A percentile compares a stretch with the other conserved stretches of the same genome.
Evolutionary conservation across 352 stramenopile genomes (phyloP).

Genomic region (Pythium brachiatum): DNA sequence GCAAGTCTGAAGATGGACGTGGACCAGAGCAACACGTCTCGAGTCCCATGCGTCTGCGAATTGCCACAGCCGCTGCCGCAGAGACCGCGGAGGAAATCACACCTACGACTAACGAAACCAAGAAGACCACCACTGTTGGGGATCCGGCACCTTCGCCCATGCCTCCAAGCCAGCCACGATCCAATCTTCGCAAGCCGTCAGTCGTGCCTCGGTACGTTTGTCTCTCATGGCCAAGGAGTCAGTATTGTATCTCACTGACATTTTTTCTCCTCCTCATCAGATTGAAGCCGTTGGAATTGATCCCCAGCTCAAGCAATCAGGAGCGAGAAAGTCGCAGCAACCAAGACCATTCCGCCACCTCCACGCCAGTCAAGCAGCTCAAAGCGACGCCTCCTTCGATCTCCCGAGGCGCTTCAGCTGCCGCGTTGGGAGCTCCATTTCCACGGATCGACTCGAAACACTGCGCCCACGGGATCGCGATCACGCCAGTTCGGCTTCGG

Average conservation of each 20-base stretch:
- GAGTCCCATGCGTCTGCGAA: slow-evolving; percentile 2
- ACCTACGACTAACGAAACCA: neutral
- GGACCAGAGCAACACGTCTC: slow-evolving; percentile 14
- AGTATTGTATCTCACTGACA: no score
- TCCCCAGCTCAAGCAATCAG: slow-evolving; percentile 19
- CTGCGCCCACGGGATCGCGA: slow-evolving; percentile 24
- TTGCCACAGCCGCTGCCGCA: neutral
- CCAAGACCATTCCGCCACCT: neutral
- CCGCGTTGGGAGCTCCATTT: slow-evolving; percentile 15
- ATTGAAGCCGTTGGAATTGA: slow-evolving; percentile 38
- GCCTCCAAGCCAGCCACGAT: neutral
- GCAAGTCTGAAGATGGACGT: no score
- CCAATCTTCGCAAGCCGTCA: slow-evolving; percentile 13
- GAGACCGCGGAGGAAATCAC: neutral
- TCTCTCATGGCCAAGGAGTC: no score
- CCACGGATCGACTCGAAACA: slow-evolving; percentile 22
- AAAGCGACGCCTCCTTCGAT: slow-evolving; percentile 7
- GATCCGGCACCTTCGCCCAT: neutral
- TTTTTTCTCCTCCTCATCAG: slow-evolving; percentile 19
- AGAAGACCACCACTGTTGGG: neutral
- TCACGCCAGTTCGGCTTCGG: slow-evolving; percentile 36
- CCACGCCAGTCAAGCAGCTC: neutral
- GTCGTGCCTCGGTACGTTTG: neutral
- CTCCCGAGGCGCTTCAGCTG: slow-evolving; percentile 22
- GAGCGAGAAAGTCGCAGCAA: slow-evolving; percentile 11